These are phyloP conservation scores for Malassezia restricta DNA, from an alignment of 1,284 basidiomycete genomes.

Conservation along the genomic window DNA sequence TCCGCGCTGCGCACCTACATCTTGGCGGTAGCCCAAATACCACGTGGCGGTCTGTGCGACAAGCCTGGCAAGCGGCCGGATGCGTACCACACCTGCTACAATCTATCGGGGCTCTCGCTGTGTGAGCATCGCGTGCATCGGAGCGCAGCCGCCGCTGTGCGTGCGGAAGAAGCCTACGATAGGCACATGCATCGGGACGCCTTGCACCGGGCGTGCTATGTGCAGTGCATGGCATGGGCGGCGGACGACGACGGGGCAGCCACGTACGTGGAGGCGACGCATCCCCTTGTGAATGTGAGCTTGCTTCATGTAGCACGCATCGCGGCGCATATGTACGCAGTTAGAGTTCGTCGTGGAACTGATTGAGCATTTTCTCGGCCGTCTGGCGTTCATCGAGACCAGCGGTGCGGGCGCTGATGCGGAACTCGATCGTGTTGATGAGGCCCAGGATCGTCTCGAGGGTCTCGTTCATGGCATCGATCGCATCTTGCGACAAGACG, in stretches of 20 bases:
- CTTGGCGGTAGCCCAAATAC: constrained; percentile 63
- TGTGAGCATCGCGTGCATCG: constrained; percentile 29
- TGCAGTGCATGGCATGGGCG: constrained; percentile 6
- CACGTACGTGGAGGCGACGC: constrained; percentile 6
- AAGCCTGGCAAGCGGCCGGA: constrained; percentile 74
- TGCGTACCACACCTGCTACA: constrained; percentile 46
- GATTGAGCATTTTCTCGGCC: constrained; percentile 23
- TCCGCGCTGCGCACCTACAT: constrained; percentile 76
- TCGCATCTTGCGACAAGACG: constrained; percentile 2
- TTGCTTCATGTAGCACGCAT: constrained; percentile 4
- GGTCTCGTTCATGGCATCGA: not conserved
- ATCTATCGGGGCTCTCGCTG: constrained; percentile 35
- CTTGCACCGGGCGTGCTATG: constrained; percentile 2
- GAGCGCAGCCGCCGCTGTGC: constrained; percentile 9
- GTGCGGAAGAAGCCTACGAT: not conserved
- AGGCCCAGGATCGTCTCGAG: constrained; percentile 2
- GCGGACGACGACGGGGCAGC: not conserved
- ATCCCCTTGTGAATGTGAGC: constrained; percentile 11
- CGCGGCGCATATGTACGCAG: constrained; percentile 3
- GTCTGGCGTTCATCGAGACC: constrained; percentile 13
- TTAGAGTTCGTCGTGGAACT: constrained; percentile 11
- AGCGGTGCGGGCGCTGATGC: constrained; percentile 2
- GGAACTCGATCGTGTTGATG: constrained; percentile 6
- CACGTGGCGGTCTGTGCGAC: constrained; percentile 68
- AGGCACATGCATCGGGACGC: not conserved